A percentile compares a stretch with the other conserved stretches of the same genome.
Conservation (phyloP, 1,284 basidiomycete genomes). For the Ceratobasidium sp. region DNA sequence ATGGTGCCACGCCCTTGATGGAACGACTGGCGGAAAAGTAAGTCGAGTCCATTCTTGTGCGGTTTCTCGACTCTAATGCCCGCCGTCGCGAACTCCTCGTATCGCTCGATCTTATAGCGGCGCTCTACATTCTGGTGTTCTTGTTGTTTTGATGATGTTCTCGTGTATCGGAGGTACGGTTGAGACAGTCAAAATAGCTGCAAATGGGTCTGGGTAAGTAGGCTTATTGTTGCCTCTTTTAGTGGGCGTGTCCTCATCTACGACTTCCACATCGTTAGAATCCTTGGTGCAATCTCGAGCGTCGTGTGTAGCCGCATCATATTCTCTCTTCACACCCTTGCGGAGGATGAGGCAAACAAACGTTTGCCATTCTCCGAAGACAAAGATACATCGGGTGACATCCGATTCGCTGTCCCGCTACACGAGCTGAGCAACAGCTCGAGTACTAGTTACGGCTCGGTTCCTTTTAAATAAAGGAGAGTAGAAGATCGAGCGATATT, state of each 20-base stretch:
- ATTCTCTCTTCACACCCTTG: slow-evolving; percentile 33
- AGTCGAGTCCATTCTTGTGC: background rate
- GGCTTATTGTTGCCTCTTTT: background rate
- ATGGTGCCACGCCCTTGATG: slow-evolving; percentile 17
- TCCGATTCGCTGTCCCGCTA: too few relatives aligned
- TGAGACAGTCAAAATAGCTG: background rate
- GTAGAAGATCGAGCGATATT: too few relatives aligned
- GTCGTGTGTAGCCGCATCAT: slow-evolving; percentile 38
- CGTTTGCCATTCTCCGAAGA: too few relatives aligned
- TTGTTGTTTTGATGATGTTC: slow-evolving; percentile 12
- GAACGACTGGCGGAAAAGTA: slow-evolving; percentile 19
- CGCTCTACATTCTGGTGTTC: background rate
- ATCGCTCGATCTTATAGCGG: background rate
- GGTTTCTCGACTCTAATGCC: too few relatives aligned
- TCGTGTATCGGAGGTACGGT: slow-evolving; percentile 10
- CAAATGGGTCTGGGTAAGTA: slow-evolving; percentile 35
- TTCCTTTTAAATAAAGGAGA: too few relatives aligned
- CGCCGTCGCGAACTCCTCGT: too few relatives aligned
- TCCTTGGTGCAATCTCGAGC: slow-evolving; percentile 14
- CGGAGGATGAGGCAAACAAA: background rate
- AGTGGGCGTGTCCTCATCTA: background rate
- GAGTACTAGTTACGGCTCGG: too few relatives aligned
- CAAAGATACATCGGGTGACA: too few relatives aligned
- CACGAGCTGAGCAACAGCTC: too few relatives aligned
- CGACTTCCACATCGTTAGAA: background rate